Conservation (phyloP, 1,284 basidiomycete species). For the Malassezia pachydermatis region DNA sequence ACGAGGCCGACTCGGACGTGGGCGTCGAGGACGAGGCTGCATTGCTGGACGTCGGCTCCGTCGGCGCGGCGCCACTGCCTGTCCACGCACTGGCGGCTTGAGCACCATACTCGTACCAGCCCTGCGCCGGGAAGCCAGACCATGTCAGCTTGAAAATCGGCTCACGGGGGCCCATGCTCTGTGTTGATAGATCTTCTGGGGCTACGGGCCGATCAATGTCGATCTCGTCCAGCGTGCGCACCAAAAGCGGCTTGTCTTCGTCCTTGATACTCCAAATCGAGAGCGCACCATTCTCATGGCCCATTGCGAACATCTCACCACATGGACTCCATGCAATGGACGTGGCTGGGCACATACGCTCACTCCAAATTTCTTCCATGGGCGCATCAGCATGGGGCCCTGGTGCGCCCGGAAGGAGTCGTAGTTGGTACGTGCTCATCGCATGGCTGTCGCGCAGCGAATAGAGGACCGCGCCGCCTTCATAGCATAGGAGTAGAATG, state of each 20-base stretch:
- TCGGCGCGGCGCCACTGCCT: background rate
- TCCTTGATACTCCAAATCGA: slow-evolving; percentile 78
- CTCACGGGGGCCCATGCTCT: slow-evolving; percentile 50
- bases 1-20: background rate
- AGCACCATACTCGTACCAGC: slow-evolving; percentile 27
- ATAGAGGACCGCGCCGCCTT: slow-evolving; percentile 53
- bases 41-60: background rate
- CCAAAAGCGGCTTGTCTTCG: slow-evolving; percentile 66
- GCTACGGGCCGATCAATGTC: slow-evolving; percentile 33
- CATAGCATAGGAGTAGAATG: slow-evolving; percentile 68
- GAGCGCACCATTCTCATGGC: slow-evolving; percentile 75
- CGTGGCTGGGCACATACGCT: slow-evolving; percentile 64
- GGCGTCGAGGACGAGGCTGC: background rate
- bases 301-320: slow-evolving; percentile 54
- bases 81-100: slow-evolving; percentile 22
- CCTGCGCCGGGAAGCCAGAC: slow-evolving; percentile 49
- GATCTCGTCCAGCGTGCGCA: slow-evolving; percentile 51
- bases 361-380: slow-evolving; percentile 53
- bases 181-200: slow-evolving; percentile 3
- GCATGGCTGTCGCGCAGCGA: slow-evolving; percentile 33
- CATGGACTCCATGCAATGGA: slow-evolving; percentile 60
- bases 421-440: slow-evolving; percentile 32
- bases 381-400: slow-evolving; percentile 53
- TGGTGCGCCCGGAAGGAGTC: slow-evolving; percentile 35
- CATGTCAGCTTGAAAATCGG: slow-evolving; percentile 81